These are phyloP conservation scores for Setaria italica DNA, from an alignment of 202 grass and related monocot genomes.

Conservation along the genomic window DNA sequence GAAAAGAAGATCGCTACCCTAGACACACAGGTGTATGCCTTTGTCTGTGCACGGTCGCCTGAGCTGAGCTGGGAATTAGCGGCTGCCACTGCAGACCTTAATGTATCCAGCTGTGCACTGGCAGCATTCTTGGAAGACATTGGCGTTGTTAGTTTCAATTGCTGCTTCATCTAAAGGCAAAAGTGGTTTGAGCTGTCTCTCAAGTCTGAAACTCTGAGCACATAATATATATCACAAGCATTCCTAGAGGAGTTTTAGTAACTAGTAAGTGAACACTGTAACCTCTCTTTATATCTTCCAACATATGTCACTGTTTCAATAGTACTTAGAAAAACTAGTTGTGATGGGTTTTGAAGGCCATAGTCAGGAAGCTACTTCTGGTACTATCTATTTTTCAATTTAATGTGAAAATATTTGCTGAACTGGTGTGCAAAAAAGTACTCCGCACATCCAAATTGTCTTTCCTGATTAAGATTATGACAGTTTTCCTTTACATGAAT, in stretches of 20 bases:
- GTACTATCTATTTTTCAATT: not conserved
- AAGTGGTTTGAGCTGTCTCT: not conserved
- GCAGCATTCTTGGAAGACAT: not conserved
- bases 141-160: not conserved
- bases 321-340: conserved; percentile 7
- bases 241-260: not conserved
- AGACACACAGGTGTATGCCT: not conserved
- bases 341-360: not conserved
- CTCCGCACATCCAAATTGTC: not conserved
- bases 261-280: not conserved
- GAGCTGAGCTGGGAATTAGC: not conserved
- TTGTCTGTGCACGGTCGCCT: not conserved
- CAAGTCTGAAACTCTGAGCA: not conserved
- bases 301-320: not conserved
- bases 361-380: not conserved
- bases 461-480: not conserved
- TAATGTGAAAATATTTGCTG: conserved; percentile 17
- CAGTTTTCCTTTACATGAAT: not conserved
- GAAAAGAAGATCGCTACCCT: too few relatives aligned
- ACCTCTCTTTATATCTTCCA: not conserved
- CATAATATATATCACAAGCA: not conserved
- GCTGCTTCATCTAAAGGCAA: not conserved
- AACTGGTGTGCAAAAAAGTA: conserved; percentile 14
- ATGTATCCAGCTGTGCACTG: not conserved
- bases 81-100: not conserved